These are phyloP conservation scores for Pseudogymnoascus sp. DNA, from an alignment of 2,329 filamentous ascomycete species.

Conservation along the genomic window DNA sequence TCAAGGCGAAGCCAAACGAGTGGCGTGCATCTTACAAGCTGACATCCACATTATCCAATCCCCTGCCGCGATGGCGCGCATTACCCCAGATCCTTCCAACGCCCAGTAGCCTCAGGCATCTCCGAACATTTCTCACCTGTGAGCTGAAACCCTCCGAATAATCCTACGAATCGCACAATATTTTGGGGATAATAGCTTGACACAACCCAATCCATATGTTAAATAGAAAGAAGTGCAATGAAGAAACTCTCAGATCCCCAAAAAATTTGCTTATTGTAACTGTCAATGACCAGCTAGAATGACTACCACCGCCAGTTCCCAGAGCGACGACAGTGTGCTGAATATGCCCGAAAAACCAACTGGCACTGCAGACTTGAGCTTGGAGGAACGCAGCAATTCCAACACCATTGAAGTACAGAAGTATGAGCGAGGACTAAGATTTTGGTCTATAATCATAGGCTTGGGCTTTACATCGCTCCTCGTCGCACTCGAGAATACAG, in stretches of 20 bases:
- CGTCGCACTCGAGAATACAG: constrained; percentile 15
- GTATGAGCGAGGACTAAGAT: background rate
- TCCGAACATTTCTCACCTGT: background rate
- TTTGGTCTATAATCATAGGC: background rate
- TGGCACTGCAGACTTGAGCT: background rate
- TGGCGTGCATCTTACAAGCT: background rate
- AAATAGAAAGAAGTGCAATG: background rate
- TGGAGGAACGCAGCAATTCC: background rate
- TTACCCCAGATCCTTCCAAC: background rate
- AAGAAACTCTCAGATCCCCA: background rate
- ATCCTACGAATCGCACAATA: background rate
- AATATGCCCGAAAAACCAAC: background rate
- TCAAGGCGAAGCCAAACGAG: background rate
- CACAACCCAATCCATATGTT: background rate
- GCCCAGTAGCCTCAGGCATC: background rate
- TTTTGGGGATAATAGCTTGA: background rate
- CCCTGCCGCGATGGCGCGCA: background rate
- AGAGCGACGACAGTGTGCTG: background rate
- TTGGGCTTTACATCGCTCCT: background rate
- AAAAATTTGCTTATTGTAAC: background rate
- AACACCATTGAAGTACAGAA: background rate
- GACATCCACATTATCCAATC: background rate
- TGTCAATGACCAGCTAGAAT: background rate
- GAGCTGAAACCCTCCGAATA: background rate
- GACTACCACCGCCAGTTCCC: background rate